These are phyloP conservation scores for Oryza brachyantha DNA, from an alignment of 176 grass and related monocot species.

Conservation along the genomic window DNA sequence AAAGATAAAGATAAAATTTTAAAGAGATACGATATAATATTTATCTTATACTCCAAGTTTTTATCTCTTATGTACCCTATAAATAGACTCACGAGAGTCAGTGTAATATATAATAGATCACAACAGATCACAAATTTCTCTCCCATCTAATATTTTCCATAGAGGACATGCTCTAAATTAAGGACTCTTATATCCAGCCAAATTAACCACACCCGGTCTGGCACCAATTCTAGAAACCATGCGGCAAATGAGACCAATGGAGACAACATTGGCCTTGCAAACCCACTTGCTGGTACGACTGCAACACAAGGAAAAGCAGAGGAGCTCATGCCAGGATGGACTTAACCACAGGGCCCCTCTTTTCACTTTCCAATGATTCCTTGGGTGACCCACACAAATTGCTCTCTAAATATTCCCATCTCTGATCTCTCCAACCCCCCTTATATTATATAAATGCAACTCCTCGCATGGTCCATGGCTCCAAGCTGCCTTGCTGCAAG, in stretches of 20 bases:
- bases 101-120: no score
- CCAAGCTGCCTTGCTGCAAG: conserved; percentile 13
- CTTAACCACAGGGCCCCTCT: background rate
- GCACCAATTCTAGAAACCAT: conserved; percentile 1
- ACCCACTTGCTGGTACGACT: conserved; percentile 10
- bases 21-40: no score
- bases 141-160: no score
- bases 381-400: conserved; percentile 41
- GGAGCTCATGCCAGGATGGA: conserved; percentile 3
- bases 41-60: no score
- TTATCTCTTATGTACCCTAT: no score
- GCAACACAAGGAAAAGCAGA: conserved; percentile 13
- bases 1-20: no score
- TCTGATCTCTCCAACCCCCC: background rate
- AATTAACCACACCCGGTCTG: background rate
- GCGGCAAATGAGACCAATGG: background rate
- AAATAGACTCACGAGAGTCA: no score
- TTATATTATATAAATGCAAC: conserved; percentile 42
- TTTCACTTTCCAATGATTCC: conserved; percentile 48
- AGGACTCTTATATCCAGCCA: no score
- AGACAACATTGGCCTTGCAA: background rate
- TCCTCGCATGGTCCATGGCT: conserved; percentile 7
- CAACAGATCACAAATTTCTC: no score
- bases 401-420: conserved; percentile 36
- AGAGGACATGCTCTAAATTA: no score